A percentile compares a stretch with the other conserved stretches of the same genome.
These are phyloP conservation scores for Triadica sebifera DNA, from an alignment of 345 rosid genomes.

Conservation along the genomic window DNA sequence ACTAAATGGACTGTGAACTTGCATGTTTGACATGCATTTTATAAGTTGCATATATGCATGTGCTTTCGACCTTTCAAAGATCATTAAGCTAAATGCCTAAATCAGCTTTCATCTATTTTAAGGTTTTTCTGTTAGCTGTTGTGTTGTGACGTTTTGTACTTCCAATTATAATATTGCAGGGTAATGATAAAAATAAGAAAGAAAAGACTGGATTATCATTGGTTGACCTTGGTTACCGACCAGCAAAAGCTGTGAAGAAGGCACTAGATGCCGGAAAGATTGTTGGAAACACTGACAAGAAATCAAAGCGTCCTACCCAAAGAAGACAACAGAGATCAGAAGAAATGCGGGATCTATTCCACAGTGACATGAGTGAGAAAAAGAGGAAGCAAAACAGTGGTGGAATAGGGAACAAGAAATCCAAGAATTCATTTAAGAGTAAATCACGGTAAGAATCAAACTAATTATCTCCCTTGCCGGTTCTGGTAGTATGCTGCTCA, in stretches of 20 bases:
- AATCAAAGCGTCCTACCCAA: constrained; percentile 41
- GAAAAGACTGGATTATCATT: constrained; percentile 68
- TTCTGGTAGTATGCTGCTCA: neutral
- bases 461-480: neutral
- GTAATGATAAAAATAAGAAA: constrained; percentile 46
- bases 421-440: constrained; percentile 84
- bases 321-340: constrained; percentile 55
- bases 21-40: neutral
- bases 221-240: constrained; percentile 71
- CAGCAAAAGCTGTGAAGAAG: constrained; percentile 71
- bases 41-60: too few relatives aligned
- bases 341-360: constrained; percentile 81
- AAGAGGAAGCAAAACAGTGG: constrained; percentile 51
- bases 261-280: constrained; percentile 69
- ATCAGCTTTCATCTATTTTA: neutral
- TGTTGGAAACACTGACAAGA: constrained; percentile 43
- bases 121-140: constrained; percentile 1
- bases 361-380: constrained; percentile 73
- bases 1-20: neutral
- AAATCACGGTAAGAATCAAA: constrained; percentile 63
- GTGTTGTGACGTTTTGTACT: constrained; percentile 2
- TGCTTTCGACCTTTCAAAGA: neutral
- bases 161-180: constrained; percentile 28
- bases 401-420: constrained; percentile 44
- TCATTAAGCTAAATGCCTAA: neutral